Percentiles rank a stretch among this genome's conserved stretches.
phyloP scores from a whole-genome alignment of 2,329 filamentous ascomycete genomes.

The Epichloe sp. region DNA sequence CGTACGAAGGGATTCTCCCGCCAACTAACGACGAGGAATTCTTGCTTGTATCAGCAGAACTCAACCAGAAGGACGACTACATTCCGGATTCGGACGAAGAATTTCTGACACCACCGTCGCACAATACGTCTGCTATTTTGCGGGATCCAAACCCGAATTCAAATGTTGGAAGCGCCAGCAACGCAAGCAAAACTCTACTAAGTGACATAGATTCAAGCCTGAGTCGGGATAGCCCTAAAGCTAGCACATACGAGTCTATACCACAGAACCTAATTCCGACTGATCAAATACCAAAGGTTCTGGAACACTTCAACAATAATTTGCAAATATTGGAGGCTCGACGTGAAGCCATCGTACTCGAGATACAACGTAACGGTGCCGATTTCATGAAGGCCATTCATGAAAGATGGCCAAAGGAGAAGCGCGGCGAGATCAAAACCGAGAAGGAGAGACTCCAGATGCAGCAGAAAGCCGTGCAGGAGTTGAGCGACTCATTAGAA shows the following conservation, averaged over 20 bases:
- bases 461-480: conserved; percentile 31
- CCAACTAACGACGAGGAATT: conserved; percentile 6
- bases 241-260: neutral
- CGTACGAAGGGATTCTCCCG: conserved; percentile 3
- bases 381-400: conserved; percentile 35
- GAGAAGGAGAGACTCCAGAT: conserved; percentile 35
- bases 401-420: conserved; percentile 31
- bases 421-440: conserved; percentile 32
- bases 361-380: conserved; percentile 33
- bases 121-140: conserved; percentile 6
- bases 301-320: conserved; percentile 18
- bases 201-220: conserved; percentile 1
- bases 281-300: conserved; percentile 16
- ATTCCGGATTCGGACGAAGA: conserved; percentile 48
- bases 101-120: conserved; percentile 25
- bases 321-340: conserved; percentile 21
- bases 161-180: neutral
- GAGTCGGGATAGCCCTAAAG: neutral
- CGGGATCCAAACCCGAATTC: neutral
- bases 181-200: neutral
- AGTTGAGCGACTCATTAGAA: conserved; percentile 27
- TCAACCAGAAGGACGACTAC: conserved; percentile 15
- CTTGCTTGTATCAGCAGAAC: neutral
- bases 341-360: conserved; percentile 25
- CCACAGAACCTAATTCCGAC: conserved; percentile 2